phyloP scores from a whole-genome alignment of 164 flowering plant genomes.

The Vitis vinifera region DNA sequence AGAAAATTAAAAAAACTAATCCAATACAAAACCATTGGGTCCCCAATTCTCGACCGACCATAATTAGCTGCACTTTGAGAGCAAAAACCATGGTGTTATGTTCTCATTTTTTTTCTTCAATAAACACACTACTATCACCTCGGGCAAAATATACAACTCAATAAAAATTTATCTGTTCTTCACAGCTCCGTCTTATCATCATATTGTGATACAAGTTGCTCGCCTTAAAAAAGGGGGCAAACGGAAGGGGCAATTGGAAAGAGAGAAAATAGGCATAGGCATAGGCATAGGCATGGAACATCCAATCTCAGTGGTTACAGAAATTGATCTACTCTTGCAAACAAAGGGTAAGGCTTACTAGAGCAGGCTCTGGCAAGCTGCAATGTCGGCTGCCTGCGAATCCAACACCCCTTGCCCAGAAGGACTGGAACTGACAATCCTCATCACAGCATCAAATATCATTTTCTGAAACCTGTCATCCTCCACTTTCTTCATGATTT shows the following conservation, averaged over 20 bases:
- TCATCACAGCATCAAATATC: constrained; percentile 47
- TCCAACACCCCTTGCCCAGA: constrained; percentile 51
- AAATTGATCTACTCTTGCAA: constrained; percentile 6
- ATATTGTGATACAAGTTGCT: constrained; percentile 19
- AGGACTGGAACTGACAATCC: constrained; percentile 31
- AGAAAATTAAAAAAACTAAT: constrained; percentile 19
- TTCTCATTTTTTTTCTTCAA: constrained; percentile 18
- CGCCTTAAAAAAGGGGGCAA: constrained; percentile 1
- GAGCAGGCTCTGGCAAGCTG: constrained; percentile 57
- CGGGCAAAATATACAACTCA: constrained; percentile 36
- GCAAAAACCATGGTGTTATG: constrained; percentile 26
- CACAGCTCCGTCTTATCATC: constrained; percentile 28
- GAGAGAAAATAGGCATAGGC: not conserved
- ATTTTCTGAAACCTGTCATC: constrained; percentile 48
- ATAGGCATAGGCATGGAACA: not conserved
- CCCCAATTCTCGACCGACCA: constrained; percentile 13
- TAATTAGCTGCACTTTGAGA: constrained; percentile 8
- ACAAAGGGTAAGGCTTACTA: constrained; percentile 10
- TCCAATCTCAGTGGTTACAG: constrained; percentile 6
- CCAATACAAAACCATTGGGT: constrained; percentile 37
- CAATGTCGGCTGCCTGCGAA: constrained; percentile 56
- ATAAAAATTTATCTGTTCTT: constrained; percentile 25
- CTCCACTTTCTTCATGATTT: constrained; percentile 57
- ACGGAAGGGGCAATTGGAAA: constrained; percentile 1
- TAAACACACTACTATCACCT: constrained; percentile 30